A percentile compares a stretch with the other conserved stretches of the same genome.
Conservation (phyloP, 2,329 filamentous ascomycete genomes). For the Pseudogymnoascus verrucosus region DNA sequence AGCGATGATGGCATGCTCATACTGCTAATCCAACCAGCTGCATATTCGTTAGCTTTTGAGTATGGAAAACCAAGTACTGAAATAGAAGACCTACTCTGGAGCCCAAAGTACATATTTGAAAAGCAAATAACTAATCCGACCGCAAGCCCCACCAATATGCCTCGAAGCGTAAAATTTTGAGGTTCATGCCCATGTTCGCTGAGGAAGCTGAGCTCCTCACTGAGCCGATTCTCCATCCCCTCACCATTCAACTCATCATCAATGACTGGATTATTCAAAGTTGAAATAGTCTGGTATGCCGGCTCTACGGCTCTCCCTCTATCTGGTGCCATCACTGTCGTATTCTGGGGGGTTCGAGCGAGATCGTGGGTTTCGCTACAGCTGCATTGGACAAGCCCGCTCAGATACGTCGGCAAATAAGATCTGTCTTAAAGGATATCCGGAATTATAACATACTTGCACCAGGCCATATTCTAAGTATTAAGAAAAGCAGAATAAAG, state of each 20-base stretch:
- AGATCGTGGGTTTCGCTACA: background rate
- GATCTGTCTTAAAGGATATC: background rate
- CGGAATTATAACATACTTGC: background rate
- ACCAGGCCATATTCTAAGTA: background rate
- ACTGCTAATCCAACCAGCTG: slow-evolving; percentile 60
- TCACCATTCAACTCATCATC: background rate
- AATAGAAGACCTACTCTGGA: slow-evolving; percentile 65
- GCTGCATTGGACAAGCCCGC: background rate
- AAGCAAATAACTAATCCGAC: slow-evolving; percentile 92
- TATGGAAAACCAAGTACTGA: slow-evolving; percentile 13
- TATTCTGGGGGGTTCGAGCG: background rate
- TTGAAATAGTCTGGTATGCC: slow-evolving; percentile 7
- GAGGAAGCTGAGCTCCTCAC: slow-evolving; percentile 24
- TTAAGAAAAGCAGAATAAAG: background rate
- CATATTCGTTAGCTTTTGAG: slow-evolving; percentile 39
- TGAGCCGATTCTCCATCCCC: slow-evolving; percentile 18
- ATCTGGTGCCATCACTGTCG: slow-evolving; percentile 1
- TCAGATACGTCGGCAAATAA: background rate
- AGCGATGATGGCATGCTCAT: slow-evolving; percentile 97
- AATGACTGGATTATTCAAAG: background rate
- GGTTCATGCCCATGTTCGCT: slow-evolving; percentile 25
- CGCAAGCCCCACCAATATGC: slow-evolving; percentile 67
- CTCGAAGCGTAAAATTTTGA: slow-evolving; percentile 77
- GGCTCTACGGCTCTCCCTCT: slow-evolving; percentile 2
- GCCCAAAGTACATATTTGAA: slow-evolving; percentile 97